Evolutionary conservation across 108 stramenopile genomes (phyloP), one percentile per base, ranked within the genome.

Genomic region (Conticribra weissflogii): DNA sequence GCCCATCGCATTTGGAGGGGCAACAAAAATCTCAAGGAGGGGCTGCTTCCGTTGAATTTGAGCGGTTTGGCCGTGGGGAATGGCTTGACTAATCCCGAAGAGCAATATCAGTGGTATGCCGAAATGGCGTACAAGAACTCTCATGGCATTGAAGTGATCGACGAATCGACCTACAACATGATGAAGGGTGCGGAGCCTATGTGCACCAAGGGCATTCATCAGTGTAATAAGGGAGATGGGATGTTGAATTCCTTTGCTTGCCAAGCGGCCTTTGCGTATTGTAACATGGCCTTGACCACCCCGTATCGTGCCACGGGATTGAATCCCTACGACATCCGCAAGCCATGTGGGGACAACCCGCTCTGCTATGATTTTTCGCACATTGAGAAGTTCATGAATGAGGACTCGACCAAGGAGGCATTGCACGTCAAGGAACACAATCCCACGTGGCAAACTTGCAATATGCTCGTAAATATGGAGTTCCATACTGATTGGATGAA

Each of bases 301-400:
- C 97, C 97, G 19, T 98, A 93, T 69, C 86, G 89, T 48, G 72
- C 72, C 62, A 94, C 95, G 21, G 97, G 97, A 9, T 56, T 92
- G 19, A 99, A 98, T 72, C 96, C 96, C 33, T 99, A 98, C 75
- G 97, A 98, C 76, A 96, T 98, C 72, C 88, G 95, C 60, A 91
- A 82, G 44, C 64, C 75, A 60, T 97, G 97, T 64, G 84, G 78
- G 18, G 47, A 66, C 21, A 85, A 77, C 32, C 96, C 87, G 32
- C 87, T 99, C 7, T 98, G 98, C 87, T 98, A 99, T 66, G 94
- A 98, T 76, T 97, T 98, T 68, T 83, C 85, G 25, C 64, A 81
- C 72, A 83, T 97, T 56, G 83, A 83, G 28, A 88, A 88, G 8
- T 98, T 88, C 58, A 76, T 98, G 66, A 96, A 96, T 76, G 30